These are phyloP conservation scores for Wallacemonas collosoma DNA, from an alignment of 208 protist genomes.

Conservation along the genomic window DNA sequence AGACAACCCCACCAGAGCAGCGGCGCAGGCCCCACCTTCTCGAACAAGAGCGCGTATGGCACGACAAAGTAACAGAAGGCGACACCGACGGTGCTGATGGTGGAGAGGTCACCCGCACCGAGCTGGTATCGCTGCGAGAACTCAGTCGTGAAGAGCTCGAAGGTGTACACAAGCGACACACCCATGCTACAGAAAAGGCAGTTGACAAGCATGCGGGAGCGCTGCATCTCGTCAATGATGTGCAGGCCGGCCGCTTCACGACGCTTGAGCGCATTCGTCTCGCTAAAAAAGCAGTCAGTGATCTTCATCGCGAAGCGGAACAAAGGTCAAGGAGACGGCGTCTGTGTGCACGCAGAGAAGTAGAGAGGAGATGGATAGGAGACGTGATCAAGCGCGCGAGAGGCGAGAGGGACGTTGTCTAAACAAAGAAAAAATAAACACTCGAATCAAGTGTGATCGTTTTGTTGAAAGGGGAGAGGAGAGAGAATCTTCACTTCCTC, in stretches of 20 bases:
- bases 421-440: no score
- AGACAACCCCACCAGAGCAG: constrained; percentile 42
- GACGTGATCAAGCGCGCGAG: not conserved
- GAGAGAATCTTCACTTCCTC: no score
- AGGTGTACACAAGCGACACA: constrained; percentile 64
- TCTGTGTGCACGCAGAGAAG: not conserved
- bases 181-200: constrained; percentile 69
- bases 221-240: constrained; percentile 61
- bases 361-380: not conserved
- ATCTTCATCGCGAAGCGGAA: constrained; percentile 7
- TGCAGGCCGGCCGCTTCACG: constrained; percentile 42
- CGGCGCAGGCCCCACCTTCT: constrained; percentile 43
- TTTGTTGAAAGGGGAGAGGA: no score
- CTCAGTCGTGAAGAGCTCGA: constrained; percentile 63
- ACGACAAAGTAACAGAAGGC: constrained; percentile 76
- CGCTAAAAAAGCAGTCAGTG: constrained; percentile 30
- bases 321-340: not conserved
- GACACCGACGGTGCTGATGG: constrained; percentile 66
- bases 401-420: no score
- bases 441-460: no score
- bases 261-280: constrained; percentile 26
- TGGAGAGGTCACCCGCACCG: constrained; percentile 62
- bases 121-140: constrained; percentile 45
- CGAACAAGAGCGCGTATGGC: constrained; percentile 64
- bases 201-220: constrained; percentile 54